Percentiles rank a stretch among this genome's conserved stretches.
phyloP scores from a whole-genome alignment of 768 basidiomycete genomes.

The Lactarius tabidus region DNA sequence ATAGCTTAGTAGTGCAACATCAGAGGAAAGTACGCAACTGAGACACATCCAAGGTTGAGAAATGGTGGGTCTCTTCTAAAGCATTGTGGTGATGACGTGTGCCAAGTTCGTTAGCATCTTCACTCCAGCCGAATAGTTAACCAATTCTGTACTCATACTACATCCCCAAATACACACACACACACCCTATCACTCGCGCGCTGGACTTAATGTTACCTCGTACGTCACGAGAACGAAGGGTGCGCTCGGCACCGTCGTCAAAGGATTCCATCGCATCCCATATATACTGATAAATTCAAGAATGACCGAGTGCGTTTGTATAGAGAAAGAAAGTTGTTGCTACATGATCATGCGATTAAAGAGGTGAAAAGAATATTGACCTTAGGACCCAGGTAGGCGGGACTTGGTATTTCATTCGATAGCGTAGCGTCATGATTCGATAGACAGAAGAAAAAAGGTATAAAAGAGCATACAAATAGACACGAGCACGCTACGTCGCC shows the following conservation, averaged over 20 bases:
- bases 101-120: too few relatives aligned
- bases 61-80: too few relatives aligned
- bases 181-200: too few relatives aligned
- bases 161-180: too few relatives aligned
- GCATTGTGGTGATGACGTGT: too few relatives aligned
- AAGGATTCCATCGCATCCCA: conserved; percentile 3
- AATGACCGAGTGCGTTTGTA: conserved; percentile 21
- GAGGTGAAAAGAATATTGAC: neutral
- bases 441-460: neutral
- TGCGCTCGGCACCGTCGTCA: neutral
- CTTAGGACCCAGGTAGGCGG: neutral
- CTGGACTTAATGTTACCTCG: too few relatives aligned
- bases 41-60: too few relatives aligned
- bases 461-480: conserved; percentile 29
- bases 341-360: conserved; percentile 18
- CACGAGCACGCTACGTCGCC: conserved; percentile 66
- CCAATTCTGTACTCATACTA: too few relatives aligned
- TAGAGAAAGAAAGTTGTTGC: neutral
- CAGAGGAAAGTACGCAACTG: too few relatives aligned
- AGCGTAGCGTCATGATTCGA: conserved; percentile 7
- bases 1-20: too few relatives aligned
- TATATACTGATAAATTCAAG: conserved; percentile 9
- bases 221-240: too few relatives aligned
- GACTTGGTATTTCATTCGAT: neutral
- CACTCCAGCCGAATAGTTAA: too few relatives aligned